A percentile compares a stretch with the other conserved stretches of the same genome.
These are phyloP conservation scores for Cytospora schulzeri DNA, from an alignment of 2,329 filamentous ascomycete genomes.

Conservation along the genomic window DNA sequence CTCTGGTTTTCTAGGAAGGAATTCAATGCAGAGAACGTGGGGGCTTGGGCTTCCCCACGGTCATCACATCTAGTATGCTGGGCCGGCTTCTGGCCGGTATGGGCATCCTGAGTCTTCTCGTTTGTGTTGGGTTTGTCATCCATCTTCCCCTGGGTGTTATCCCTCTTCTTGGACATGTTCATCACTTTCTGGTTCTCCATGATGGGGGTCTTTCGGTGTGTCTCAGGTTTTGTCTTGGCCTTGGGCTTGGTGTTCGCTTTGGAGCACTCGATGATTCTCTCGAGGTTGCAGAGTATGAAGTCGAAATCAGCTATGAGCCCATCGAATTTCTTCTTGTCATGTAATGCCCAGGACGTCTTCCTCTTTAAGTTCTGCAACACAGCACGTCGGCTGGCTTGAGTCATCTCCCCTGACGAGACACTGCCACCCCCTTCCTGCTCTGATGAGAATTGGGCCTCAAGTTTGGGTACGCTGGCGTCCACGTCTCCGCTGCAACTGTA, in stretches of 20 bases:
- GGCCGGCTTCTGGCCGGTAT: too few relatives aligned
- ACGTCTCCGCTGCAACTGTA: background rate
- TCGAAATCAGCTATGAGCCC: background rate
- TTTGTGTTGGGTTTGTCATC: too few relatives aligned
- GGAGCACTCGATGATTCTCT: background rate
- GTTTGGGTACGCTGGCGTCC: background rate
- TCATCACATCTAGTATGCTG: too few relatives aligned
- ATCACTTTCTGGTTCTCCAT: too few relatives aligned
- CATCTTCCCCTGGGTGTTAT: too few relatives aligned
- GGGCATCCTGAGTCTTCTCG: too few relatives aligned
- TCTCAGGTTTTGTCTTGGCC: too few relatives aligned
- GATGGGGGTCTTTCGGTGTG: background rate
- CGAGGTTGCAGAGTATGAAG: conserved; percentile 5
- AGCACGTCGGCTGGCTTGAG: background rate
- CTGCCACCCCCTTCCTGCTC: background rate
- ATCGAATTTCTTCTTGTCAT: conserved; percentile 1
- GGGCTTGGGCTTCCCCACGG: too few relatives aligned
- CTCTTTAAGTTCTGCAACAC: background rate
- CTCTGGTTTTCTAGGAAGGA: too few relatives aligned
- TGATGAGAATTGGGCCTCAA: background rate
- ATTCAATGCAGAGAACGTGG: too few relatives aligned
- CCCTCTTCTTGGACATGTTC: too few relatives aligned
- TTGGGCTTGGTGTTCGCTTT: background rate
- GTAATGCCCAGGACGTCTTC: background rate
- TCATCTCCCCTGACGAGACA: background rate